phyloP scores from a whole-genome alignment of 768 basidiomycete genomes.

The Tylopilus cervinicoccineus region DNA sequence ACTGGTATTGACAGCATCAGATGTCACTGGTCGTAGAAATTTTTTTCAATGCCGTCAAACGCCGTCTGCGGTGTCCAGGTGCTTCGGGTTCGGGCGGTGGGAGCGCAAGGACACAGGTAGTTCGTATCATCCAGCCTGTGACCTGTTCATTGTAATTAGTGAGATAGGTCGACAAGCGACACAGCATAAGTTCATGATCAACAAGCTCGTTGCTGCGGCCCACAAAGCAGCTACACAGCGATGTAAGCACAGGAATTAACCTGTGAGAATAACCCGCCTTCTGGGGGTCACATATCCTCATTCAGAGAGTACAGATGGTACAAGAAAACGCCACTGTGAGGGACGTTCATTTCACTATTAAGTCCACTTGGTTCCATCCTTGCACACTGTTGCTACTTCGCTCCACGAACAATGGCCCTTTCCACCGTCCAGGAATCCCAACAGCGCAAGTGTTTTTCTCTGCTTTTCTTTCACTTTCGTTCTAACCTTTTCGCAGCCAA shows the following conservation, averaged over 20 bases:
- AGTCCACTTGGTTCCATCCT: conserved; percentile 13
- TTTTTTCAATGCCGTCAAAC: not conserved
- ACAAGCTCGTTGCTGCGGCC: conserved; percentile 1
- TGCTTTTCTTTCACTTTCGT: not conserved
- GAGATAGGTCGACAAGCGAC: not conserved
- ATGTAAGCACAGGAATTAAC: conserved; percentile 1
- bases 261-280: not conserved
- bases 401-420: conserved; percentile 12
- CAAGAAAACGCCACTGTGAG: conserved; percentile 16
- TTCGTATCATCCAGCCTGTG: too few species aligned
- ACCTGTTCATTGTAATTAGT: too few species aligned
- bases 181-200: not conserved
- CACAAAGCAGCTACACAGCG: not conserved
- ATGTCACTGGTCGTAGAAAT: not conserved
- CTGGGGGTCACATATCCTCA: not conserved
- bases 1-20: not conserved
- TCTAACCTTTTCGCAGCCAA: conserved; percentile 10
- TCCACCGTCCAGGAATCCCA: conserved; percentile 15
- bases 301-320: conserved; percentile 1
- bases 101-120: too few species aligned
- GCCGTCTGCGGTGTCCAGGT: too few species aligned
- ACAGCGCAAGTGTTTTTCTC: conserved; percentile 13
- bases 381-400: not conserved
- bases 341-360: conserved; percentile 17
- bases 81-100: too few species aligned